Evolutionary conservation across 805 yeast species (phyloP).

Genomic region (Candida sithepensis): DNA sequence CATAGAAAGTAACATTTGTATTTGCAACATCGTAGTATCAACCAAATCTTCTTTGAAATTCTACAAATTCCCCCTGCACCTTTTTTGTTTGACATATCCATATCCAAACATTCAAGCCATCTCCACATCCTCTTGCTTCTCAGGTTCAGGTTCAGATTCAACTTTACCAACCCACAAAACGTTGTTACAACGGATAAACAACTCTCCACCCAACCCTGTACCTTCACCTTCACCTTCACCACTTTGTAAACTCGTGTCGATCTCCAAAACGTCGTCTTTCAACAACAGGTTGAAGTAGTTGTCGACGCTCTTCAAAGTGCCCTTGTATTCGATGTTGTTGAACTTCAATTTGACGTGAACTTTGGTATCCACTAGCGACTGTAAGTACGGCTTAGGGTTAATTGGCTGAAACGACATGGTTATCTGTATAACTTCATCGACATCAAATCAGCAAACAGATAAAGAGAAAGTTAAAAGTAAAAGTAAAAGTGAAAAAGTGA

Average conservation of each 20-base stretch:
- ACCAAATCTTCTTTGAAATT: too few relatives aligned
- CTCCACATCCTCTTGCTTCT: slow-evolving; percentile 6
- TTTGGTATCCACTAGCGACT: slow-evolving; percentile 63
- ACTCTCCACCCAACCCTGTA: slow-evolving; percentile 41
- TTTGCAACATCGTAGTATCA: too few relatives aligned
- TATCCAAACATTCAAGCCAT: too few relatives aligned
- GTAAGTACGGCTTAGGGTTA: slow-evolving; percentile 88
- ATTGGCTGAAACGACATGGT: slow-evolving; percentile 59
- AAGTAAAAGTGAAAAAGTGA: neutral
- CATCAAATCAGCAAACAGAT: neutral
- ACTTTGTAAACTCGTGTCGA: slow-evolving; percentile 42
- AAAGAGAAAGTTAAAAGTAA: neutral
- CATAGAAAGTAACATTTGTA: too few relatives aligned
- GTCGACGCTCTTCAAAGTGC: slow-evolving; percentile 74
- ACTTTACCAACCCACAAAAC: slow-evolving; percentile 67
- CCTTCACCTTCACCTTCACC: slow-evolving; percentile 43
- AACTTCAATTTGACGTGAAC: slow-evolving; percentile 84
- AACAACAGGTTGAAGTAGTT: slow-evolving; percentile 89
- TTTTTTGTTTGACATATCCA: slow-evolving; percentile 1
- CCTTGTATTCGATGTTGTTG: slow-evolving; percentile 85
- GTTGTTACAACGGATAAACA: slow-evolving; percentile 87
- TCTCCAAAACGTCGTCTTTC: slow-evolving; percentile 48
- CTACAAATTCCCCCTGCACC: too few relatives aligned
- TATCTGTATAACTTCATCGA: too few relatives aligned
- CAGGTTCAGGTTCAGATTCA: slow-evolving; percentile 7